Evolutionary conservation across 2,329 filamentous ascomycete genomes (phyloP).

Genomic region (Colletotrichum sp.): DNA sequence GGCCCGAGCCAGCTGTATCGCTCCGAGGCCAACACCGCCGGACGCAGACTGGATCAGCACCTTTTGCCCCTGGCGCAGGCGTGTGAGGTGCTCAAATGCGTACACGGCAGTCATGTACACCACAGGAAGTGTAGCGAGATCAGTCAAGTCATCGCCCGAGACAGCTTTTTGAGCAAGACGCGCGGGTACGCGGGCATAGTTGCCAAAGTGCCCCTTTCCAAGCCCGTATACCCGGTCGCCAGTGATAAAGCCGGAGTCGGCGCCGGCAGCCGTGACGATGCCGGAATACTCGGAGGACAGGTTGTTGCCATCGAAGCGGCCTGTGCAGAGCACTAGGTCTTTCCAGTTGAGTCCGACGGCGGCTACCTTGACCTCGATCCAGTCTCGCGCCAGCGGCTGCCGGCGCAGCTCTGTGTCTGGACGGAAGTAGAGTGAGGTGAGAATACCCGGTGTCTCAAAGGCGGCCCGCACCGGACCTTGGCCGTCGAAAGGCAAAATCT

Average conservation of each 20-base stretch:
- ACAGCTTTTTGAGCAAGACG: background rate
- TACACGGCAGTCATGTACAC: background rate
- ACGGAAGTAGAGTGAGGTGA: background rate
- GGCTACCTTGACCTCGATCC: background rate
- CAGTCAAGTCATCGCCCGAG: background rate
- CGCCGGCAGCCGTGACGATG: background rate
- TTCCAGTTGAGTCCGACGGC: background rate
- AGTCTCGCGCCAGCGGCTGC: background rate
- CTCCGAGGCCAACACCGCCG: background rate
- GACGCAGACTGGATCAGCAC: background rate
- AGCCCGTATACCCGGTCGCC: background rate
- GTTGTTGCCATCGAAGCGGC: background rate
- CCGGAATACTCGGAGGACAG: background rate
- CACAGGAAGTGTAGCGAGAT: background rate
- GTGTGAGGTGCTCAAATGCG: background rate
- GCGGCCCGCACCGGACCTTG: background rate
- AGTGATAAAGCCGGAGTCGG: background rate
- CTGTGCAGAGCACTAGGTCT: background rate
- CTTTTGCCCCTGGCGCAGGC: background rate
- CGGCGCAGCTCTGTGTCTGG: background rate
- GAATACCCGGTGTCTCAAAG: background rate
- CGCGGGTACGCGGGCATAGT: background rate
- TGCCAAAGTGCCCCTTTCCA: background rate
- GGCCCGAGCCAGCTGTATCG: background rate
- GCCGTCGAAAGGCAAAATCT: background rate